These are phyloP conservation scores for Angophora floribunda DNA, from an alignment of 345 rosid species.

Conservation along the genomic window DNA sequence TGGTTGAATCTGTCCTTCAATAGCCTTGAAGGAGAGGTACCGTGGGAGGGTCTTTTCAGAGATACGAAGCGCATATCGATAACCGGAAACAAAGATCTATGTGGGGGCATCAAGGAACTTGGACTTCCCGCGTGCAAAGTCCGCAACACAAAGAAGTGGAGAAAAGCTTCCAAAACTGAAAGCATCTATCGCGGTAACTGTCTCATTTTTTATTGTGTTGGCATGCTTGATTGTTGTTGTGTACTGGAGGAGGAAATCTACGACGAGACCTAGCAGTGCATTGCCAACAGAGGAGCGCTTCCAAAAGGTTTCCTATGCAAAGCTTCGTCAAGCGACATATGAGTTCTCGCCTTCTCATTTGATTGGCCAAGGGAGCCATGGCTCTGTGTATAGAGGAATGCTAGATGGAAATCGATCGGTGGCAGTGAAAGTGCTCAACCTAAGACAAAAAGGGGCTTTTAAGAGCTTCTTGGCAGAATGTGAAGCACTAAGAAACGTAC, in stretches of 20 bases:
- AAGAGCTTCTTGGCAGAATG: not conserved
- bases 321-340: not conserved
- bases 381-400: not conserved
- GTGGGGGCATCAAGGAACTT: not conserved
- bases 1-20: not conserved
- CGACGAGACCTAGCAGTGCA: rapidly evolving
- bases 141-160: rapidly evolving
- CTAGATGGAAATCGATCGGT: not conserved
- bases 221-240: not conserved
- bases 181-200: not conserved
- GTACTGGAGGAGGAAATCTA: not conserved
- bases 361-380: not conserved
- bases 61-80: not conserved
- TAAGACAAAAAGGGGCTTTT: not conserved
- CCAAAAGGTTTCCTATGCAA: not conserved
- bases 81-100: not conserved
- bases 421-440: not conserved
- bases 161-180: not conserved
- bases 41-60: not conserved
- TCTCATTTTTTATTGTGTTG: not conserved
- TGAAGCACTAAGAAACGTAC: not conserved
- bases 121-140: not conserved
- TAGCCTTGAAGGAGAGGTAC: not conserved
- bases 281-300: not conserved
- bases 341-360: not conserved